Conservation (phyloP, 257 asterid species). For the Catharanthus roseus region DNA sequence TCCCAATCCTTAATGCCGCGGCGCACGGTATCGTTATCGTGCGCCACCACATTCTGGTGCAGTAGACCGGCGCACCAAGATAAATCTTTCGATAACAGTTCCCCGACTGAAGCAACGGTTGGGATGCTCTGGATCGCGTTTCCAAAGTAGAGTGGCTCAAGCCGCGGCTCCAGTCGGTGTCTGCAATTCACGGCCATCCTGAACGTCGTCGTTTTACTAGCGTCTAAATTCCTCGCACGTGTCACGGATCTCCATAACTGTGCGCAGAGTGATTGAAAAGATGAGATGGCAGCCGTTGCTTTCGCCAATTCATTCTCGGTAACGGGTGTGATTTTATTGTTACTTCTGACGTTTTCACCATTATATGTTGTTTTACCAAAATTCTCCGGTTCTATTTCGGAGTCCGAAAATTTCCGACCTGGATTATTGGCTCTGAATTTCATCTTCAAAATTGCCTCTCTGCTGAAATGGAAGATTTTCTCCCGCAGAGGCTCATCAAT, state of each 20-base stretch:
- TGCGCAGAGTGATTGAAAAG: conserved; percentile 77
- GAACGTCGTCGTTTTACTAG: conserved; percentile 64
- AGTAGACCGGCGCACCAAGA: conserved; percentile 62
- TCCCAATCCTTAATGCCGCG: conserved; percentile 81
- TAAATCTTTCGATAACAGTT: conserved; percentile 49
- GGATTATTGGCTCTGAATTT: conserved; percentile 53
- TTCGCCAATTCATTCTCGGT: conserved; percentile 11
- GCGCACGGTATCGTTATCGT: conserved; percentile 60
- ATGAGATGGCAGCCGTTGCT: conserved; percentile 59
- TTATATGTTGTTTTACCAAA: conserved; percentile 25
- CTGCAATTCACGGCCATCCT: conserved; percentile 95
- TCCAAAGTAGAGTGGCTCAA: conserved; percentile 76
- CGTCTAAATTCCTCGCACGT: conserved; percentile 54
- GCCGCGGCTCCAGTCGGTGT: conserved; percentile 65
- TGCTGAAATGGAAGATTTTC: conserved; percentile 65
- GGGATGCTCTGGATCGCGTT: conserved; percentile 89
- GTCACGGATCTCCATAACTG: conserved; percentile 91
- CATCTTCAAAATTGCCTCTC: conserved; percentile 59
- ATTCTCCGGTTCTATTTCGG: conserved; percentile 26
- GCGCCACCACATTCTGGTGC: conserved; percentile 69
- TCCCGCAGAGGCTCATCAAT: conserved; percentile 73
- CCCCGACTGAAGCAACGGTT: conserved; percentile 45
- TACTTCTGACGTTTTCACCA: conserved; percentile 28
- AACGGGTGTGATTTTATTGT: conserved; percentile 41
- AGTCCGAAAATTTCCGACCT: conserved; percentile 14